Conservation (phyloP, 225 moss, liverwort and hornwort species). For the Marchantia polymorpha region DNA sequence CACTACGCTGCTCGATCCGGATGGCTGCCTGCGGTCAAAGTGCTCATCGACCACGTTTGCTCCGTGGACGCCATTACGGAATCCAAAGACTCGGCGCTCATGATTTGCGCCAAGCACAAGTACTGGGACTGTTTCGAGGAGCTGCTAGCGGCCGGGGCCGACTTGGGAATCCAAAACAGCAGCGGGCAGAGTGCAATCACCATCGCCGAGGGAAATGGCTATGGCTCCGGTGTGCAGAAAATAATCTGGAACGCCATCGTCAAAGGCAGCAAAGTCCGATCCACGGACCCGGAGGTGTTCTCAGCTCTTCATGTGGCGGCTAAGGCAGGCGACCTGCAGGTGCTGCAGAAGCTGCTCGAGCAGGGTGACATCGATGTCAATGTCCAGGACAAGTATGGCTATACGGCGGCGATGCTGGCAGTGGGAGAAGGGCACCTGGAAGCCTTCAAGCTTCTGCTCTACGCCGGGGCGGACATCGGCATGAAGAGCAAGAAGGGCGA, state of each 20-base stretch:
- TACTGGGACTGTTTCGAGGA: constrained; percentile 54
- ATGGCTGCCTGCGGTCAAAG: constrained; percentile 39
- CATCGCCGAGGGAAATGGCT: constrained; percentile 45
- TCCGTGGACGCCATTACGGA: constrained; percentile 40
- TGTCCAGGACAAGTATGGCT: constrained; percentile 43
- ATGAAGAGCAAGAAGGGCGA: constrained; percentile 50
- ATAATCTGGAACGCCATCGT: constrained; percentile 42
- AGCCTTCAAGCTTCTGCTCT: constrained; percentile 48
- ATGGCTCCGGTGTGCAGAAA: constrained; percentile 27
- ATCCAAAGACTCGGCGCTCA: constrained; percentile 39
- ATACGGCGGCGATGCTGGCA: constrained; percentile 55
- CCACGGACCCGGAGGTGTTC: constrained; percentile 47
- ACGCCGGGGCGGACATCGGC: constrained; percentile 52
- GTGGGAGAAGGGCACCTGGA: constrained; percentile 52
- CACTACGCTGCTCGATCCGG: constrained; percentile 53
- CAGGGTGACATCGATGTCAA: constrained; percentile 45
- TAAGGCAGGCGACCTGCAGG: constrained; percentile 40
- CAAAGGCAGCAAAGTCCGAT: constrained; percentile 40
- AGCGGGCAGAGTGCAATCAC: constrained; percentile 41
- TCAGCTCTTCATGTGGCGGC: constrained; percentile 48
- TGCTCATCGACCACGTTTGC: constrained; percentile 41
- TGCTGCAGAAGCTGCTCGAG: constrained; percentile 45
- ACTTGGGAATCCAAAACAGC: constrained; percentile 43
- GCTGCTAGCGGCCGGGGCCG: constrained; percentile 41
- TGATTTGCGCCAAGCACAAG: constrained; percentile 45